Percentiles rank a stretch among this genome's conserved stretches.
phyloP scores from a whole-genome alignment of 768 basidiomycete species.

The Pulveroboletus ravenelii region DNA sequence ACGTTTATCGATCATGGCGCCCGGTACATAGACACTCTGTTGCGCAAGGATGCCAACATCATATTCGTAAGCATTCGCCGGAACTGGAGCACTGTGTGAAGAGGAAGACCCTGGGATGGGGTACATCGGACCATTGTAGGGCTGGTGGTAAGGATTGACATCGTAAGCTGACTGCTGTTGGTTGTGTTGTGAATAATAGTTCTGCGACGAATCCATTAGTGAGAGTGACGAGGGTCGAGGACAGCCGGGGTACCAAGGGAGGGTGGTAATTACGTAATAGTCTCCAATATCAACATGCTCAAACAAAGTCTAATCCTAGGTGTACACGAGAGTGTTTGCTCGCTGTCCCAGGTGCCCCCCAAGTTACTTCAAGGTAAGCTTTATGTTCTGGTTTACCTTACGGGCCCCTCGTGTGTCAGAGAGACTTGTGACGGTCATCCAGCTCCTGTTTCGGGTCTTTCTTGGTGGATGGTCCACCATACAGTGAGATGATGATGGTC shows the following conservation, averaged over 20 bases:
- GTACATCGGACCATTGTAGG: slow-evolving; percentile 72
- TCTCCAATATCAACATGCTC: slow-evolving; percentile 25
- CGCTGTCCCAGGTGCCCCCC: slow-evolving; percentile 29
- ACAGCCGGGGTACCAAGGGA: neutral
- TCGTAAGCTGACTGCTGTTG: slow-evolving; percentile 55
- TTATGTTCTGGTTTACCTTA: neutral
- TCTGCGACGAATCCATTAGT: slow-evolving; percentile 32
- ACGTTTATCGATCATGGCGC: slow-evolving; percentile 84
- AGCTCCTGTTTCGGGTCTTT: neutral
- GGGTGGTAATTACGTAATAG: slow-evolving; percentile 15
- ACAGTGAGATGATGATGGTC: slow-evolving; percentile 29
- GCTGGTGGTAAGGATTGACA: slow-evolving; percentile 78
- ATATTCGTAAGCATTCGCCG: slow-evolving; percentile 88
- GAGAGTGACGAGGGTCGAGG: neutral
- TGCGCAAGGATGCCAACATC: slow-evolving; percentile 88
- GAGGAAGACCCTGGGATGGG: slow-evolving; percentile 62
- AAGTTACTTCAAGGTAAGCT: slow-evolving; percentile 40
- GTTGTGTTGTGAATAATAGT: slow-evolving; percentile 46
- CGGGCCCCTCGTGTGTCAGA: neutral
- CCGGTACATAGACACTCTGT: slow-evolving; percentile 89
- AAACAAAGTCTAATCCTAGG: slow-evolving; percentile 21
- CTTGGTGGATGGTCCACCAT: slow-evolving; percentile 30
- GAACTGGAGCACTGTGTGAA: slow-evolving; percentile 70
- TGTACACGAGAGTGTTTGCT: slow-evolving; percentile 12
- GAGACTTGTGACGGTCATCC: neutral